A percentile compares a stretch with the other conserved stretches of the same genome.
These are phyloP conservation scores for Neurospora sp. DNA, from an alignment of 495 filamentous ascomycete genomes.

Conservation along the genomic window DNA sequence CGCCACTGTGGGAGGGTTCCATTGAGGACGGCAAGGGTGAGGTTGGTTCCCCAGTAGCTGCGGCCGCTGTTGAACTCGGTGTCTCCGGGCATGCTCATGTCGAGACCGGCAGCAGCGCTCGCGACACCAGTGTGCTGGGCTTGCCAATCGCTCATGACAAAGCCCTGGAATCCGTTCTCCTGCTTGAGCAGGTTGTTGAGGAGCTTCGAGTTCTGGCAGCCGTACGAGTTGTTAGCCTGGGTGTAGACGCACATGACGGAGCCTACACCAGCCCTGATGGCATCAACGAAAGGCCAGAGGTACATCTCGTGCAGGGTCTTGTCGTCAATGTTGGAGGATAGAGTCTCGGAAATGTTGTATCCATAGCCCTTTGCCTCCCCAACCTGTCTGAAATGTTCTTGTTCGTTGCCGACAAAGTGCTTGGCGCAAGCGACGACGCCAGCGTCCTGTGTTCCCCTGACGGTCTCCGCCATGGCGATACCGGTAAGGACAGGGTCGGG, in stretches of 20 bases:
- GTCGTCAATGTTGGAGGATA: slow-evolving; percentile 85
- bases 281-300: slow-evolving; percentile 53
- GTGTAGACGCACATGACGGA: slow-evolving; percentile 94
- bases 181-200: slow-evolving; percentile 79
- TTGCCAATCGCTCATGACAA: slow-evolving; percentile 83
- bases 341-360: slow-evolving; percentile 50
- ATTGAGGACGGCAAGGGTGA: slow-evolving; percentile 77
- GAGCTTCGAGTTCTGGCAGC: slow-evolving; percentile 72
- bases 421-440: slow-evolving; percentile 77
- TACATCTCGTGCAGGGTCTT: slow-evolving; percentile 92
- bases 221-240: slow-evolving; percentile 80
- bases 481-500: slow-evolving; percentile 73
- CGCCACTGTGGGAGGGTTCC: slow-evolving; percentile 86
- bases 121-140: slow-evolving; percentile 79
- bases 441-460: slow-evolving; percentile 74
- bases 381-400: slow-evolving; percentile 75
- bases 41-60: slow-evolving; percentile 79
- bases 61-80: slow-evolving; percentile 57
- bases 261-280: slow-evolving; percentile 54
- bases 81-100: slow-evolving; percentile 96
- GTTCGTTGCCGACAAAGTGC: slow-evolving; percentile 67
- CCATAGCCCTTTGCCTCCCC: slow-evolving; percentile 53
- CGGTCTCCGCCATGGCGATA: slow-evolving; percentile 58
- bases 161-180: slow-evolving; percentile 91
- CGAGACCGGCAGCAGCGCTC: slow-evolving; percentile 71